Evolutionary conservation across 78 protist species (phyloP).

Genomic region (Protostelium mycophagum): DNA sequence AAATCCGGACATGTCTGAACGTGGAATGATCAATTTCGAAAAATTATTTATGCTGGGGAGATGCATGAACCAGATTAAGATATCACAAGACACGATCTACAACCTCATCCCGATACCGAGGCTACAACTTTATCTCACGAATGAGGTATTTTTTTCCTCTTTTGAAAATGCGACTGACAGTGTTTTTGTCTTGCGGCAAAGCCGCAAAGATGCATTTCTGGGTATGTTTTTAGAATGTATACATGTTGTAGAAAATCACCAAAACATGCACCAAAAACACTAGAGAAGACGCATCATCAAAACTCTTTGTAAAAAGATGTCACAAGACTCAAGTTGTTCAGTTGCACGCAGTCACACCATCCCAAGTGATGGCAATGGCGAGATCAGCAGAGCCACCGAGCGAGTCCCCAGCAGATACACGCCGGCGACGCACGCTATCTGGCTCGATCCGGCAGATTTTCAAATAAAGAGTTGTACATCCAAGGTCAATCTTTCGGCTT

Average conservation of each 20-base stretch:
- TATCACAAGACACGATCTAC: neutral
- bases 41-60: neutral
- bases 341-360: neutral
- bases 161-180: neutral
- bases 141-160: neutral
- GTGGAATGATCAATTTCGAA: neutral
- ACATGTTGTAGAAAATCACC: no score
- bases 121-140: neutral
- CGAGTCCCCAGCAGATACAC: neutral
- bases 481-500: no score
- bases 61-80: neutral
- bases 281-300: neutral
- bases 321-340: neutral
- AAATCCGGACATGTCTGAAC: neutral
- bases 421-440: neutral
- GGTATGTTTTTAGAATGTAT: no score
- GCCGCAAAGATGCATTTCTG: neutral
- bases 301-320: neutral
- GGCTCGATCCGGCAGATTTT: neutral
- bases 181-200: neutral
- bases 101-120: neutral
- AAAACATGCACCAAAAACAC: no score
- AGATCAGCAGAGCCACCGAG: neutral
- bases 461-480: no score
- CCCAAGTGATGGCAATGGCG: neutral